Conservation (phyloP, 371 early-diverging fungal species). For the Mycotypha africana region DNA sequence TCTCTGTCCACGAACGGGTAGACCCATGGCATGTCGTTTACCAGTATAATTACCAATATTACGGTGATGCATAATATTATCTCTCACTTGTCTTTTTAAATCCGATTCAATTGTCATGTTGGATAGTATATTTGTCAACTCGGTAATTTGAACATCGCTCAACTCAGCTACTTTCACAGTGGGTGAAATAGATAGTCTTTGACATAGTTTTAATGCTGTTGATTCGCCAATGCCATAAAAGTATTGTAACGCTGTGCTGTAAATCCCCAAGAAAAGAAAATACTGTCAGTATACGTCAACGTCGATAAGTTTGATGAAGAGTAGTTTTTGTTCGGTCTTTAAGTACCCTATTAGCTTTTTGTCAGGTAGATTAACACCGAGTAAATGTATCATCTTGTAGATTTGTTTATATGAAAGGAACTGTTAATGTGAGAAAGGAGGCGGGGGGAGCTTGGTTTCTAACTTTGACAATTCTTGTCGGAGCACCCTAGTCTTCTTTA, state of each 20-base stretch:
- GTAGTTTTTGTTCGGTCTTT: not conserved
- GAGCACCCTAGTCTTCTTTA: no score
- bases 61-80: constrained; percentile 77
- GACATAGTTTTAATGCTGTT: constrained; percentile 73
- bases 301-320: not conserved
- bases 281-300: not conserved
- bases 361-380: constrained; percentile 93
- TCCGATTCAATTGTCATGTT: constrained; percentile 91
- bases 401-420: no score
- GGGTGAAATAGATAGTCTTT: constrained; percentile 73
- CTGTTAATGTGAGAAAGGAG: no score
- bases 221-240: constrained; percentile 91
- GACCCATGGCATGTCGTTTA: constrained; percentile 76
- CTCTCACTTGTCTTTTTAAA: constrained; percentile 72
- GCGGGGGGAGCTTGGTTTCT: no score
- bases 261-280: not conserved
- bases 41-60: constrained; percentile 83
- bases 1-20: constrained; percentile 90
- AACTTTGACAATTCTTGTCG: no score
- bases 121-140: constrained; percentile 77
- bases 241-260: constrained; percentile 61
- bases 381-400: constrained; percentile 81
- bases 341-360: constrained; percentile 69
- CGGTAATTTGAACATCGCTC: constrained; percentile 82
- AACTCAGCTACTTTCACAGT: constrained; percentile 77